Evolutionary conservation across 2,329 filamentous ascomycete species (phyloP), one percentile per base, ranked within the genome.

Genomic region (Xylariaceae sp.): DNA sequence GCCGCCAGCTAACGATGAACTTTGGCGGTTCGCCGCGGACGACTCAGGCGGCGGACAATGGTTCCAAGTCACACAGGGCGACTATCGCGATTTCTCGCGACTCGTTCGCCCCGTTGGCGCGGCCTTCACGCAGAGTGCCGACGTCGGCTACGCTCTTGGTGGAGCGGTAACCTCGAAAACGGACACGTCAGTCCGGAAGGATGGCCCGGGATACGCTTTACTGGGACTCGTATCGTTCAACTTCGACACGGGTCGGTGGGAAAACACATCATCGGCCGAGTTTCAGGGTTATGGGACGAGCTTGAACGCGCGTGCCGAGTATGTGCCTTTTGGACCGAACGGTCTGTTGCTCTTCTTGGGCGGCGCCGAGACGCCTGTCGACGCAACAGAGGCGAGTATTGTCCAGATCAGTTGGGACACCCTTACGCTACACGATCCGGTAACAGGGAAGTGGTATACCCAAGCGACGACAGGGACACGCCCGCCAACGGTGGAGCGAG

Each of bases 341-440:
- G 73, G 73, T 0, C 26, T 75, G 5, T 20, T 75, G 18, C 20
- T 75, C 2, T 66, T 73, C 5, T 54, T 75, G 0, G 73, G 73
- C 2, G 74, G 73, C 2, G 56, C 61, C 16, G 60, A 66, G 48
- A 54, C 62, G 4, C 60, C 64, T 7, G 52, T 67, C 20, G 64
- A 65, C 40, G 63, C 60, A 7, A 65, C 55, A 1, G 56, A 61
- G 23, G 47, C 53, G n/a, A 64, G 50, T 2, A 62, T 63, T 41
- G 50, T 50, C 7, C 62, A 67, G 21, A 20, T 66, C 9, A 59
- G 48, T 48, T 73, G 73, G 55, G 65, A 65, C 26, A 65, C 50
- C 4, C 50, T 77, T 14, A 67, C 61, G 1, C 57, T 77, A 16
- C 69, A 68, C 53, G 70, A 77, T 48, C 69, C 72, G 5, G 59